Conservation (phyloP, 192 early-diverging fungal genomes). For the Gigaspora rosea region DNA sequence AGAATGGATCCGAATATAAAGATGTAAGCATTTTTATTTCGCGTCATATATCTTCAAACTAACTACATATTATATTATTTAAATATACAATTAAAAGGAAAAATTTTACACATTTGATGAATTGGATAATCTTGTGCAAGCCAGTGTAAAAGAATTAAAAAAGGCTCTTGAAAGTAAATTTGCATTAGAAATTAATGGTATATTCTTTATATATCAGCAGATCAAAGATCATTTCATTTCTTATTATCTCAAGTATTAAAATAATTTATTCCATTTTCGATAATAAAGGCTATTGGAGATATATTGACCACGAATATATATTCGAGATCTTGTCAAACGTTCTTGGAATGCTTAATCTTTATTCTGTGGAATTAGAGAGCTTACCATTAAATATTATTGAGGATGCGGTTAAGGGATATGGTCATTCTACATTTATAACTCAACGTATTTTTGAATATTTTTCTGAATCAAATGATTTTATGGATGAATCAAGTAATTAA, state of each 20-base stretch:
- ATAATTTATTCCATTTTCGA: background rate
- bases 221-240: too few relatives aligned
- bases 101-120: constrained; percentile 3
- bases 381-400: background rate
- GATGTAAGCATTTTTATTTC: background rate
- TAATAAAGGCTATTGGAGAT: constrained; percentile 11
- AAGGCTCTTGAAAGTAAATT: background rate
- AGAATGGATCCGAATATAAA: background rate
- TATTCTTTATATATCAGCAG: too few relatives aligned
- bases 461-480: background rate
- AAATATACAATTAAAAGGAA: background rate
- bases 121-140: background rate
- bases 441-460: background rate
- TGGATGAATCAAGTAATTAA: background rate
- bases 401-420: background rate
- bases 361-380: background rate
- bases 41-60: background rate
- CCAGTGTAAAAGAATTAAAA: constrained; percentile 2
- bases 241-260: background rate
- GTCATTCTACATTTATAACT: background rate
- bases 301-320: background rate
- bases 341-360: background rate
- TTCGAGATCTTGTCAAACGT: background rate
- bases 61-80: background rate
- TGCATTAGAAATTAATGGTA: constrained; percentile 4